Evolutionary conservation across 2,329 filamentous ascomycete genomes (phyloP), one percentile per base, ranked within the genome.

Genomic region (Cytospora piceae): DNA sequence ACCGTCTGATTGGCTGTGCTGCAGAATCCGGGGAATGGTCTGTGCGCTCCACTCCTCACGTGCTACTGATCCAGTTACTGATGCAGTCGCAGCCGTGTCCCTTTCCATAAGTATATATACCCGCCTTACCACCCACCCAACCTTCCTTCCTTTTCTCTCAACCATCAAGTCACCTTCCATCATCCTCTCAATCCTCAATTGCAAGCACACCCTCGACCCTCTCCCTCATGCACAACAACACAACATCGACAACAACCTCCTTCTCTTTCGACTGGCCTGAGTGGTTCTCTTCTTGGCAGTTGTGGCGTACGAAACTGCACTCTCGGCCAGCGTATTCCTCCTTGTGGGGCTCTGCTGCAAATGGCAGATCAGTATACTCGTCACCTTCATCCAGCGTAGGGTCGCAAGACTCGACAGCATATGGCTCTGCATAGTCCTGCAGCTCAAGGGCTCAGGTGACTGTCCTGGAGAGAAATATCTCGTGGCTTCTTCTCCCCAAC

Each of bases 391-490:
- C 46, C 46, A 49, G 46, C 46, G n/a, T 49, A 12, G 9, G 46
- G n/a, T 12, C 46, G 22, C 46, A 24, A 49, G 46, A 14, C n/a
- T 14, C n/a, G n/a, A 14, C 11, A 22, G 46, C 46, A 14, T 7
- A 49, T 49, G 46, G 58, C 22, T 17, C 34, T 37, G 52, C n/a
- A 55, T 37, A 15, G 17, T 31, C 20, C 51, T 55, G 51, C 57
- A 37, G 54, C 59, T 27, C 15, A 11, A 4, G 24, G 24, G 20
- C 59, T 54, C 51, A 61, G 39, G 57, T 39, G 37, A 27, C 52
- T 32, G 31, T n/a, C 7, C 24, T 54, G 24, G 15, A 20, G 32
- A 20, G n/a, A 39, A 57, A 22, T 57, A 37, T 57, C 37, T 57
- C 14, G 8, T 24, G n/a, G n/a, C 22, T 57, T 27, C 22, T 37